A percentile compares a stretch with the other conserved stretches of the same genome.
phyloP scores from a whole-genome alignment of 2,329 filamentous ascomycete species.

The Ophiognomonia clavigignenti-juglandacearum region DNA sequence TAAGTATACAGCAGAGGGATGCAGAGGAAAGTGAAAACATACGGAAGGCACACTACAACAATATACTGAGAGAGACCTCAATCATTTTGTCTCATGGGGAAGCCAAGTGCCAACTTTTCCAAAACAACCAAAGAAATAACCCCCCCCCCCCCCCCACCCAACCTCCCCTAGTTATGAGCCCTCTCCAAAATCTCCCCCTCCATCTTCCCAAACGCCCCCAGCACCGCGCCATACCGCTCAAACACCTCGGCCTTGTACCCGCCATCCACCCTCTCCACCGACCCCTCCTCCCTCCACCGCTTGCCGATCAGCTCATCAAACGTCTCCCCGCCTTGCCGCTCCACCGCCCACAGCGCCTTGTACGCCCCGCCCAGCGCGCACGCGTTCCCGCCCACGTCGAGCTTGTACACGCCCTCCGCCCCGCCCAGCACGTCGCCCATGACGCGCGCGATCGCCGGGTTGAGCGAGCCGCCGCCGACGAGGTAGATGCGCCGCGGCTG shows the following conservation, averaged over 20 bases:
- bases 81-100: not conserved
- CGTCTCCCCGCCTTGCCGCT: slow-evolving; percentile 62
- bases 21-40: too few species aligned
- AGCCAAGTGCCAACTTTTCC: not conserved
- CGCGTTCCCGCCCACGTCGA: slow-evolving; percentile 92
- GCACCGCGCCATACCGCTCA: slow-evolving; percentile 69
- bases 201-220: slow-evolving; percentile 73
- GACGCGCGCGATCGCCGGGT: slow-evolving; percentile 81
- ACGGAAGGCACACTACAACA: too few species aligned
- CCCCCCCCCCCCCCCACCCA: not conserved
- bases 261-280: slow-evolving; percentile 75
- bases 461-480: slow-evolving; percentile 86
- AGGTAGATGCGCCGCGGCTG: slow-evolving; percentile 90
- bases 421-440: slow-evolving; percentile 86
- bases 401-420: slow-evolving; percentile 82
- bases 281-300: slow-evolving; percentile 81
- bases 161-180: slow-evolving; percentile 24
- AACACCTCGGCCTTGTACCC: slow-evolving; percentile 75
- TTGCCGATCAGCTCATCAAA: slow-evolving; percentile 84
- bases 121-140: not conserved
- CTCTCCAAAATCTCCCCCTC: slow-evolving; percentile 59
- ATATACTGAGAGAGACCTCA: too few species aligned
- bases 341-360: slow-evolving; percentile 90
- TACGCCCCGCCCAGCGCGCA: slow-evolving; percentile 93
- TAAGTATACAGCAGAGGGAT: too few species aligned